Evolutionary conservation across 257 asterid genomes (phyloP), one percentile per base, ranked within the genome.

Genomic region (Fraxinus americana): DNA sequence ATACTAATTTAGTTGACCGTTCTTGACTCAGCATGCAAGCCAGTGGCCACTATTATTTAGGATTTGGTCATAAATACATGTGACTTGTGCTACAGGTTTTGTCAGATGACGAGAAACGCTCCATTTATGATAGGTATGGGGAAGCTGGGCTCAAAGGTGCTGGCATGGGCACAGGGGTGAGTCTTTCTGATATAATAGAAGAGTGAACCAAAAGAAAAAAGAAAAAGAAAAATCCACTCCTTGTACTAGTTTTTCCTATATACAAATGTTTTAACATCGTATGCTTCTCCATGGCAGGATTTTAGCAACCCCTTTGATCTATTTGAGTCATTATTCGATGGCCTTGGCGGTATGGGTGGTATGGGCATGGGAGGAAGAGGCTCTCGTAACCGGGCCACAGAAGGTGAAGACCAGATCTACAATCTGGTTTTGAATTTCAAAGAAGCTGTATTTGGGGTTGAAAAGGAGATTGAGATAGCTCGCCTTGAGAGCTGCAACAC

Each of bases 121-220:
- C 99, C 27, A 90, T 96, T 74, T 96, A 96, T 70, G 98, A 96
- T 85, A 92, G 57, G 77, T 96, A 96, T 74, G 99, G 99, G 52
- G 99, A 96, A 90, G 98, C 98, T n/a, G 99, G 99, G 80, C 96
- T 96, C 75, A 93, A 96, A 85, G 98, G 98, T 57, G 90, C 97
- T 70, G 97, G 97, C 76, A 71, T 85, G 85, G 99, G 97, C 83
- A 82, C 41, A 78, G 98, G 98, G 96, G 99, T 96, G 87, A 93
- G 97, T 87, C 78, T 77, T 75, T 78, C 39, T 30, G 65, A 75
- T 67, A 72, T 78, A 52, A 48, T 70, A 21, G 74, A 68, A 38
- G 61, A 43, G 25, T 67, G 23, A 43, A 74, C 29, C n/a, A 29
- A 10, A 74, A 61, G 6, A 17, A 34, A 41, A 43, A 65, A 67